phyloP scores from a whole-genome alignment of 371 early-diverging fungal genomes.

The Dinochytrium kinnereticum region DNA sequence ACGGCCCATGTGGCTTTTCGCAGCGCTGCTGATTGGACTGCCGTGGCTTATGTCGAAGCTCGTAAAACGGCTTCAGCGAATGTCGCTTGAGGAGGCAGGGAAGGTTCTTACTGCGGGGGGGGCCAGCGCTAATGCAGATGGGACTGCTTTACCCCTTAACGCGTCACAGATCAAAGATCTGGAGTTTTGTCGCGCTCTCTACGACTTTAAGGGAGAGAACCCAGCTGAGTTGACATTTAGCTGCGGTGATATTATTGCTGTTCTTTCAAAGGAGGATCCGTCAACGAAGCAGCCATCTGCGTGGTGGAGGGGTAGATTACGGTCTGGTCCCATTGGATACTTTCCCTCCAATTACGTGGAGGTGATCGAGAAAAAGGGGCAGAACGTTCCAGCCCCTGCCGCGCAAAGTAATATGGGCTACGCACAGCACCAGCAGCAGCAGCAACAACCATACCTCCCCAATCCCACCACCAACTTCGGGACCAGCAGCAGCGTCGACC shows the following conservation, averaged over 20 bases:
- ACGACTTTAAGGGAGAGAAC: conserved; percentile 79
- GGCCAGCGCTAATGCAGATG: conserved; percentile 19
- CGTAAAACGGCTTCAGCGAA: conserved; percentile 67
- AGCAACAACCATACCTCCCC: not conserved
- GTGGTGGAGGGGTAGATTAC: conserved; percentile 93
- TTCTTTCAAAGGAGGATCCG: conserved; percentile 70
- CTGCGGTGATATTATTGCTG: conserved; percentile 86
- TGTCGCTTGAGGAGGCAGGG: conserved; percentile 57
- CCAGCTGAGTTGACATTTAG: conserved; percentile 81
- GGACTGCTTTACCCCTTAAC: conserved; percentile 42
- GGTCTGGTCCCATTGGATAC: conserved; percentile 82
- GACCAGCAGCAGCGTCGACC: not conserved
- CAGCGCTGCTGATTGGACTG: conserved; percentile 81
- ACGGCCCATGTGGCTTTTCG: conserved; percentile 77
- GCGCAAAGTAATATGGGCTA: not conserved
- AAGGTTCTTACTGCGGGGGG: conserved; percentile 39
- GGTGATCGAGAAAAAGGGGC: conserved; percentile 57
- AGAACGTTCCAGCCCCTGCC: not conserved
- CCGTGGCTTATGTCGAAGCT: conserved; percentile 89
- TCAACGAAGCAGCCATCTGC: conserved; percentile 71
- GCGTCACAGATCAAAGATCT: conserved; percentile 64
- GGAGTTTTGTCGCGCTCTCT: conserved; percentile 86
- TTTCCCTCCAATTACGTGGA: conserved; percentile 93
- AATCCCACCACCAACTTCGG: not conserved
- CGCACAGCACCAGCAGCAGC: not conserved